phyloP scores from a whole-genome alignment of 768 basidiomycete species.

The Rubroboletus pulcherrimus region DNA sequence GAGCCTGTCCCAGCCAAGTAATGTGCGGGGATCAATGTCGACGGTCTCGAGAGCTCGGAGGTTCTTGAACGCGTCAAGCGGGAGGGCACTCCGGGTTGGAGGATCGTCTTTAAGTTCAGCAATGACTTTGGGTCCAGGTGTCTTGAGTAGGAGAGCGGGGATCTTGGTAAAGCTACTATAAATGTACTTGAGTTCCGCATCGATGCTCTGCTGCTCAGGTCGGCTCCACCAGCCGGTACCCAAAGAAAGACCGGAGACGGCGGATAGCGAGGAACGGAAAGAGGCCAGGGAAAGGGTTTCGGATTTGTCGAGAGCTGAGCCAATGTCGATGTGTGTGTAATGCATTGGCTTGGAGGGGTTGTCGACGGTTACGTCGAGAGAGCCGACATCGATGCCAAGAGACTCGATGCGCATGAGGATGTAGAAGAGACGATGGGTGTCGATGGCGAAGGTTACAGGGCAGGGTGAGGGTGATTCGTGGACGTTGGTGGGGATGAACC shows the following conservation, averaged over 20 bases:
- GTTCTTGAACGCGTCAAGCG: conserved; percentile 83
- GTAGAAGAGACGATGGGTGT: conserved; percentile 85
- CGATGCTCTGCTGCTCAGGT: conserved; percentile 53
- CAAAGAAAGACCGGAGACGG: conserved; percentile 71
- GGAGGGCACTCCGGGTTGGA: conserved; percentile 70
- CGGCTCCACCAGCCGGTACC: conserved; percentile 71
- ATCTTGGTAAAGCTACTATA: conserved; percentile 90
- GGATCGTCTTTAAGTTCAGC: conserved; percentile 66
- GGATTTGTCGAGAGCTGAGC: conserved; percentile 53
- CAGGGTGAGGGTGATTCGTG: conserved; percentile 37
- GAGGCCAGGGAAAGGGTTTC: conserved; percentile 74
- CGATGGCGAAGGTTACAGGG: conserved; percentile 65
- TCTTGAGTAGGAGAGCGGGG: conserved; percentile 66
- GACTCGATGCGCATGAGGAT: conserved; percentile 83
- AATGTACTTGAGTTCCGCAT: conserved; percentile 77
- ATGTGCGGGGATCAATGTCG: conserved; percentile 77
- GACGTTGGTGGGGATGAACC: conserved; percentile 40
- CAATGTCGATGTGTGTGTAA: conserved; percentile 53
- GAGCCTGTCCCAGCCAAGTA: conserved; percentile 82
- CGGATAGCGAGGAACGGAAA: conserved; percentile 72
- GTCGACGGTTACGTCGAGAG: conserved; percentile 73
- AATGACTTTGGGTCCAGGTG: conserved; percentile 63
- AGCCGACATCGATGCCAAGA: conserved; percentile 69
- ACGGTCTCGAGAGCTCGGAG: conserved; percentile 69
- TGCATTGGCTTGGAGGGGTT: conserved; percentile 74